These are phyloP conservation scores for Mycena vitilis DNA, from an alignment of 768 basidiomycete species.

Conservation along the genomic window DNA sequence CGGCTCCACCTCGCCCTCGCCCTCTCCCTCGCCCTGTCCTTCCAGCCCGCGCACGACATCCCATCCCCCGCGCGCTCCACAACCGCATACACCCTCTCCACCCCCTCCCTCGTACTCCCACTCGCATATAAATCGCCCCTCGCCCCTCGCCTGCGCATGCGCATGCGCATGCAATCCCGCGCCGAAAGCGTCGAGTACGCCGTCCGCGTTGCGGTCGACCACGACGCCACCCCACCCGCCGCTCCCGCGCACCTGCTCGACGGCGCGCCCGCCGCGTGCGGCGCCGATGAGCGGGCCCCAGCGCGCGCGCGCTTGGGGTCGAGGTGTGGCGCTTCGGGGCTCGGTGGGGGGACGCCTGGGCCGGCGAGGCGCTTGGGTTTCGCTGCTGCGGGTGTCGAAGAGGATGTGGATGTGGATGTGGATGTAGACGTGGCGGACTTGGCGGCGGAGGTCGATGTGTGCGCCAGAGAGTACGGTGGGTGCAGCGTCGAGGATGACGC, in stretches of 20 bases:
- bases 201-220: background rate
- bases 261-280: slow-evolving; percentile 20
- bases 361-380: slow-evolving; percentile 32
- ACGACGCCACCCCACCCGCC: slow-evolving; percentile 27
- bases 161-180: no score
- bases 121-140: background rate
- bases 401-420: no score
- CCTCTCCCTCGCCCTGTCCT: no score
- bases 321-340: slow-evolving; percentile 16
- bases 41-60: slow-evolving; percentile 1
- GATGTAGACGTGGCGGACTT: background rate
- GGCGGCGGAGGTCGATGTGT: background rate
- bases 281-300: slow-evolving; percentile 34
- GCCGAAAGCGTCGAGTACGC: no score
- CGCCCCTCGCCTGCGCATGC: no score
- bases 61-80: slow-evolving; percentile 27
- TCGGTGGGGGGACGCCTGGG: slow-evolving; percentile 29
- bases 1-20: slow-evolving; percentile 40
- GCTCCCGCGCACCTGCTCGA: slow-evolving; percentile 16
- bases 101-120: background rate
- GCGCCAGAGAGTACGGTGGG: background rate
- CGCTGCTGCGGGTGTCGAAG: background rate
- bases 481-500: no score
- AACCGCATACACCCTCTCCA: slow-evolving; percentile 18
- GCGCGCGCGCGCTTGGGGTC: background rate